Conservation (phyloP, 2,329 filamentous ascomycete genomes). For the Hypoxylon rubiginosum region DNA sequence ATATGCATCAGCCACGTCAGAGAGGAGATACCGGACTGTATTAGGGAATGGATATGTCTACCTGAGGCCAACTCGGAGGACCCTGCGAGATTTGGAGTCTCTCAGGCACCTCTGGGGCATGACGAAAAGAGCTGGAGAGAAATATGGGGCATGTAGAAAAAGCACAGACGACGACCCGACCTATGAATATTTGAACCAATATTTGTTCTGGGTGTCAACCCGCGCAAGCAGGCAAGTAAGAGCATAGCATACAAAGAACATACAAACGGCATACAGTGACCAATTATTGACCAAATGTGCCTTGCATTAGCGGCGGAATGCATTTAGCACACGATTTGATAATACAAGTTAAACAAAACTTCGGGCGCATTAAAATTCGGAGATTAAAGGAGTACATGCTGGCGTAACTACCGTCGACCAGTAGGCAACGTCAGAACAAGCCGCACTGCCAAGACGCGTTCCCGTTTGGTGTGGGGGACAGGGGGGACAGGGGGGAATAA, state of each 20-base stretch:
- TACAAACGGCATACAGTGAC: not conserved
- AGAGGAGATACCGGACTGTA: conserved; percentile 88
- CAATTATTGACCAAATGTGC: not conserved
- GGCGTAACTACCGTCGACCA: not conserved
- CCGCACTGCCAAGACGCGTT: conserved; percentile 19
- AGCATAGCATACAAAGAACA: too few relatives aligned
- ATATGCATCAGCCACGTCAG: conserved; percentile 93
- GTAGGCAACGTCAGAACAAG: conserved; percentile 5
- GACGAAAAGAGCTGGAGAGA: conserved; percentile 72
- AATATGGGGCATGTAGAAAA: conserved; percentile 68
- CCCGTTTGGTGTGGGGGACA: conserved; percentile 35
- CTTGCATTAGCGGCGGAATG: not conserved
- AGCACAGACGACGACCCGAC: not conserved
- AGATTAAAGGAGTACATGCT: not conserved
- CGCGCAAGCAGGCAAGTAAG: too few relatives aligned
- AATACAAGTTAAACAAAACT: not conserved
- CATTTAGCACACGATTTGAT: not conserved
- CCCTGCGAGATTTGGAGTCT: conserved; percentile 73
- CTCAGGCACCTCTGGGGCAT: conserved; percentile 71
- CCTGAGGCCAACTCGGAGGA: conserved; percentile 77
- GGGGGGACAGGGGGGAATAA: too few relatives aligned
- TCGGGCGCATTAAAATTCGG: conserved; percentile 1
- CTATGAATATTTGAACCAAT: conserved; percentile 1
- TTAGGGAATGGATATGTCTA: conserved; percentile 88
- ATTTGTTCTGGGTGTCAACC: too few relatives aligned